Evolutionary conservation across 257 asterid genomes (phyloP), one percentile per base, ranked within the genome.

Genomic region (Knoxia roxburghii): DNA sequence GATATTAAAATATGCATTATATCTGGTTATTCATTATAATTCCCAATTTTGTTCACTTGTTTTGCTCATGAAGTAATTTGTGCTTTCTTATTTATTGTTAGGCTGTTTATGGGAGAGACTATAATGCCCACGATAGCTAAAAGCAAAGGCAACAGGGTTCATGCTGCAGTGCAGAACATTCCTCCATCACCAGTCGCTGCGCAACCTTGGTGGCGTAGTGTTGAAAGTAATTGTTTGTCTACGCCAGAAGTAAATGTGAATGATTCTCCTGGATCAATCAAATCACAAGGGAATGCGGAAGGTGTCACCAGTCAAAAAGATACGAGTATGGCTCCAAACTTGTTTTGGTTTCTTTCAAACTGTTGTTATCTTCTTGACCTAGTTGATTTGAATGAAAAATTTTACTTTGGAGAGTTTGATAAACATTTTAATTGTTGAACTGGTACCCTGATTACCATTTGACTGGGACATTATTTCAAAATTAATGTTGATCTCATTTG

Each of bases 151-250:
- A 73, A 73, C 72, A 75, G 72, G 67, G 77, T 73, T 68, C 82
- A 83, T 75, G 72, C 84, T 52, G 86, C 82, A 71, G 67, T 72
- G 57, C 83, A 59, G 15, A 78, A 73, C 72, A 59, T 78, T 30
- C 82, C 80, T 46, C 64, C 77, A 62, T 75, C 90, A 41, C 45
- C 86, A 55, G 68, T 68, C 66, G 77, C 77, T 43, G 37, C 77
- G 52, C 91, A 81, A 70, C 88, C 96, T 68, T 88, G 91, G 96
- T 86, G 94, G 93, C 92, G 77, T 58, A 83, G 85, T 77, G 75
- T 75, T 77, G 85, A 79, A 72, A 84, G 75, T 73, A 79, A 73
- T 76, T 71, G 70, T 69, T 69, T 81, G 81, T 72, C 76, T 82
- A 75, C 78, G 75, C 55, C 77, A 52, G 82, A 70, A 32, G 83